phyloP scores from a whole-genome alignment of 2,329 filamentous ascomycete species.

The Curvularia spicifera region DNA sequence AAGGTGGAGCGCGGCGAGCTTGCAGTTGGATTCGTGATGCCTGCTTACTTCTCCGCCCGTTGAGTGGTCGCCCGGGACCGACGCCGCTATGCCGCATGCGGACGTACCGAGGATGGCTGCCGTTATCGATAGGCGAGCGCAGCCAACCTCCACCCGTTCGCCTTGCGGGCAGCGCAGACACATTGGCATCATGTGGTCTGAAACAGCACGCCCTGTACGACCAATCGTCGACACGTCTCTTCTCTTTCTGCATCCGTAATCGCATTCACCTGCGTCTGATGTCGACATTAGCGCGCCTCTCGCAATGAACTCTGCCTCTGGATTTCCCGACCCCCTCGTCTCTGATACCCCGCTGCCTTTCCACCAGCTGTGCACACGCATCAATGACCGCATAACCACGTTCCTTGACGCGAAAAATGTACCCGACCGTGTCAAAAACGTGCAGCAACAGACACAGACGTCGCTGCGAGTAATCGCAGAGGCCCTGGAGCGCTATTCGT shows the following conservation, averaged over 20 bases:
- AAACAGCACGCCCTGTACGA: slow-evolving; percentile 24
- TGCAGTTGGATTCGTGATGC: slow-evolving; percentile 5
- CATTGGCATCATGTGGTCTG: slow-evolving; percentile 32
- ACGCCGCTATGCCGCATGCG: slow-evolving; percentile 21
- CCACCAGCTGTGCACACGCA: slow-evolving; percentile 54
- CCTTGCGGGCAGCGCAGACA: slow-evolving; percentile 21
- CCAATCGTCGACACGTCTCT: slow-evolving; percentile 24
- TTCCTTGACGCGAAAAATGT: slow-evolving; percentile 69
- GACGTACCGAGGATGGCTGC: slow-evolving; percentile 23
- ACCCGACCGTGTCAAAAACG: slow-evolving; percentile 63
- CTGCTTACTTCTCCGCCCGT: slow-evolving; percentile 17
- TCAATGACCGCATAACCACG: slow-evolving; percentile 66
- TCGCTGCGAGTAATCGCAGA: slow-evolving; percentile 76
- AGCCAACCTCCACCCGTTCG: slow-evolving; percentile 26
- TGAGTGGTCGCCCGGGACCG: slow-evolving; percentile 22
- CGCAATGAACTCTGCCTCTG: slow-evolving; percentile 47
- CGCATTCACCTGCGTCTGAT: slow-evolving; percentile 37
- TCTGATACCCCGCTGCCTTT: slow-evolving; percentile 56
- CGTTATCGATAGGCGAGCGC: slow-evolving; percentile 28
- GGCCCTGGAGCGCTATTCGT: slow-evolving; percentile 78
- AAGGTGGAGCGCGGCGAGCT: slow-evolving; percentile 11
- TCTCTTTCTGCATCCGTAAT: slow-evolving; percentile 13
- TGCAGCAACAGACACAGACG: slow-evolving; percentile 76
- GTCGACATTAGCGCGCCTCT: slow-evolving; percentile 40
- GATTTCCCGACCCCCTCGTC: slow-evolving; percentile 44